Conservation (phyloP, 2,329 filamentous ascomycete species). For the Monilinia vaccinii-corymbosi region DNA sequence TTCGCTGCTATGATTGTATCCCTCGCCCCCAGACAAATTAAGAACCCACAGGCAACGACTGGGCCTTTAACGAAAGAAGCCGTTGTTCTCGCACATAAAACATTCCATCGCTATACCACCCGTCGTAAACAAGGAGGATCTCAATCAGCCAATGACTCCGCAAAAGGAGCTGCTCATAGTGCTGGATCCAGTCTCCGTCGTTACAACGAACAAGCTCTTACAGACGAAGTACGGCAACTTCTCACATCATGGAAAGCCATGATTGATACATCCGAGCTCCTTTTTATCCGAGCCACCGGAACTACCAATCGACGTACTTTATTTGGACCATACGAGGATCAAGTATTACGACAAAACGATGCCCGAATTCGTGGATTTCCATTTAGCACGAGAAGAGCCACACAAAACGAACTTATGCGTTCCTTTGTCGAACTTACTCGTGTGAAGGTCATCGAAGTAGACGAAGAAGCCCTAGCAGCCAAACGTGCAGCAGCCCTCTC, state of each 20-base stretch:
- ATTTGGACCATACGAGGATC: constrained; percentile 84
- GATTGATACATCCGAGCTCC: constrained; percentile 72
- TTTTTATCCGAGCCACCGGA: constrained; percentile 87
- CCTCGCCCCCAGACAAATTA: constrained; percentile 68
- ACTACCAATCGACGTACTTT: constrained; percentile 77
- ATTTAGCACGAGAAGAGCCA: constrained; percentile 85
- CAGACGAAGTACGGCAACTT: constrained; percentile 77
- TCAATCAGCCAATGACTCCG: constrained; percentile 86
- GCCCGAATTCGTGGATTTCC: constrained; percentile 77
- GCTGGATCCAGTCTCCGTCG: constrained; percentile 82
- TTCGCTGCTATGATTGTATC: constrained; percentile 96
- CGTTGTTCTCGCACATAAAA: constrained; percentile 88
- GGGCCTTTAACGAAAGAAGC: constrained; percentile 76
- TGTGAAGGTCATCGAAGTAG: constrained; percentile 73
- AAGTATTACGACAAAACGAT: constrained; percentile 73
- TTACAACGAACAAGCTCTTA: constrained; percentile 87
- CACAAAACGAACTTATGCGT: constrained; percentile 88
- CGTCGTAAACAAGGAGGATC: constrained; percentile 91
- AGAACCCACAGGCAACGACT: constrained; percentile 43
- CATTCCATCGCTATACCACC: constrained; percentile 95
- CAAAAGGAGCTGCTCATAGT: constrained; percentile 91
- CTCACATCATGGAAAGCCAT: constrained; percentile 76
- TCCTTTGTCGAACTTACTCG: constrained; percentile 90
- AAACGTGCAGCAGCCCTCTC: constrained; percentile 39
- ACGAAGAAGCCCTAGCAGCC: constrained; percentile 50